These are phyloP conservation scores for Beauveria caledonica DNA, from an alignment of 2,329 filamentous ascomycete genomes.

Conservation along the genomic window DNA sequence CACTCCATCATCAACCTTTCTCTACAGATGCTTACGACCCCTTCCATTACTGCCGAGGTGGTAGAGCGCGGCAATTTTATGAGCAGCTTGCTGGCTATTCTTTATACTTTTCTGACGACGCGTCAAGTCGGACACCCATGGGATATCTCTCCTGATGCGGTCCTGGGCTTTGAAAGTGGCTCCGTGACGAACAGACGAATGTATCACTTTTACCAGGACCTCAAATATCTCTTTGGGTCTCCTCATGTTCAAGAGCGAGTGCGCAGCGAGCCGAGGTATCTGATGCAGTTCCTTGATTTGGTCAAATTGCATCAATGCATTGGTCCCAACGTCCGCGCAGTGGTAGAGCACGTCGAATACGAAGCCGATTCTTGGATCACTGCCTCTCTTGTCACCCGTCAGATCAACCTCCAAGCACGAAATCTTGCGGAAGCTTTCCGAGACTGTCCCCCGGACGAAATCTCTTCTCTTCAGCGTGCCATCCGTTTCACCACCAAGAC, in stretches of 20 bases:
- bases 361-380: slow-evolving; percentile 98
- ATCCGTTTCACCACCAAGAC: slow-evolving; percentile 70
- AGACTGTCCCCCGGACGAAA: slow-evolving; percentile 56
- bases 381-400: slow-evolving; percentile 84
- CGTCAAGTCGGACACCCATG: slow-evolving; percentile 91
- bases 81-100: slow-evolving; percentile 87
- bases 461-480: slow-evolving; percentile 57
- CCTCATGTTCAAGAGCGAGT: slow-evolving; percentile 81
- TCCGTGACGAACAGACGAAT: slow-evolving; percentile 91
- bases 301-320: slow-evolving; percentile 96
- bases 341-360: slow-evolving; percentile 95
- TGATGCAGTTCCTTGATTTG: slow-evolving; percentile 89
- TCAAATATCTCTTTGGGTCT: slow-evolving; percentile 84
- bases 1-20: slow-evolving; percentile 98
- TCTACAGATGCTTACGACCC: slow-evolving; percentile 91
- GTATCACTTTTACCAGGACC: slow-evolving; percentile 95
- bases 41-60: slow-evolving; percentile 92
- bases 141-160: slow-evolving; percentile 77
- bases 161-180: slow-evolving; percentile 85
- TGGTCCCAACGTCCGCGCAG: slow-evolving; percentile 81
- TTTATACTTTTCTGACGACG: slow-evolving; percentile 95
- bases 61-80: slow-evolving; percentile 93
- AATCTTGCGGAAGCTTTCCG: slow-evolving; percentile 84
- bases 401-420: slow-evolving; percentile 87
- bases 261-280: slow-evolving; percentile 74